Evolutionary conservation across 768 basidiomycete genomes (phyloP), one percentile per base, ranked within the genome.

Genomic region (Megacollybia marginata): DNA sequence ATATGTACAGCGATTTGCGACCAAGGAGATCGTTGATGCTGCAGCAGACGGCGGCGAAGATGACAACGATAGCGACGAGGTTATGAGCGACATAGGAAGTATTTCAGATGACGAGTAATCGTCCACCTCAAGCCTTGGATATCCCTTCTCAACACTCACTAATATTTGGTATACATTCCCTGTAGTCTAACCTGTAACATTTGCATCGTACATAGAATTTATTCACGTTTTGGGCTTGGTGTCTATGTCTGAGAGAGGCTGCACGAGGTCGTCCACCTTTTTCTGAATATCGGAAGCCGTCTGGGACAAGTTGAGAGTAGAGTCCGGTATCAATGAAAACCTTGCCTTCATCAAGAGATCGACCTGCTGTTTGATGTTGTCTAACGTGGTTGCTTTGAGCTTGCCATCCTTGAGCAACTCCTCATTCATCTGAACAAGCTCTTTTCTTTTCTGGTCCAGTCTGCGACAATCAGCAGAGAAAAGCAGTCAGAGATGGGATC

Each of bases 1-100:
- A 59, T 98, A 98, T 62, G 95, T 98, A n/a, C 85, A 90, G 57
- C 78, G 90, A 48, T 99, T 82, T 60, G 96, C 96, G 12, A 94
- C 87, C 34, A 87, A 90, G 69, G 92, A 91, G 62, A 88, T 83
- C 23, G 83, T 87, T 6, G 92, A 95, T 55, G 87, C 84, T 28
- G 2, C 23, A 28, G 79, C 83, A 1, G 73, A 75, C 18, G 70
- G 65, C 23, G 23, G n/a, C n/a, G n/a, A n/a, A 33, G 77, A 80
- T 15, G 80, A 82, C 0, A 86, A 87, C 2, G 83, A 83, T 15
- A 78, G 82, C 36, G 88, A 92, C 57, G 86, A 84, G 57, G 88
- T 85, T 60, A 90, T 92, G 85, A 91, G 89, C 65, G 89, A 90
- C 49, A 72, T 88, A 53, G 88, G 87, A 52, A 90, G 85, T 68